phyloP scores from a whole-genome alignment of 176 grass and related monocot genomes.

The Olyra latifolia region DNA sequence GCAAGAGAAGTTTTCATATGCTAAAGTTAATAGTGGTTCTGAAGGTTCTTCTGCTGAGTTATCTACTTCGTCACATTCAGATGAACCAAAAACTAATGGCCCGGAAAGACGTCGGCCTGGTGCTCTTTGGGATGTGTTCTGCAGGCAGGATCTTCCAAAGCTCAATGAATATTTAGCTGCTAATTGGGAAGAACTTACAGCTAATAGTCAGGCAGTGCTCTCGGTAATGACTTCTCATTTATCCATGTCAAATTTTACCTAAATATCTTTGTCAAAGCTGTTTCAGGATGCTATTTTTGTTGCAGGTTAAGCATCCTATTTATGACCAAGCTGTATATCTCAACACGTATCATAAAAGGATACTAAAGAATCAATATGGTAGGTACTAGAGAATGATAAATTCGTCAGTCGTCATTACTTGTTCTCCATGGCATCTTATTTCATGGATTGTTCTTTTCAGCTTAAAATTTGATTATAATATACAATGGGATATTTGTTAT shows the following conservation, averaged over 20 bases:
- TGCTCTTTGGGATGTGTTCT: slow-evolving; percentile 92
- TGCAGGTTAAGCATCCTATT: slow-evolving; percentile 66
- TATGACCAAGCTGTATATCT: slow-evolving; percentile 79
- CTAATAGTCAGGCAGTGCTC: slow-evolving; percentile 37
- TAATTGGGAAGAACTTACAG: slow-evolving; percentile 57
- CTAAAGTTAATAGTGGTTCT: slow-evolving; percentile 17
- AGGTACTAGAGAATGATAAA: slow-evolving; percentile 19
- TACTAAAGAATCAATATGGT: slow-evolving; percentile 86
- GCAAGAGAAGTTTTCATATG: slow-evolving; percentile 33
- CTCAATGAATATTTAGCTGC: slow-evolving; percentile 82
- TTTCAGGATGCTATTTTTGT: slow-evolving; percentile 33
- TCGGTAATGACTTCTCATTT: slow-evolving; percentile 57
- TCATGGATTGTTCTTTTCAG: background rate
- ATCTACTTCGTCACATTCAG: slow-evolving; percentile 15
- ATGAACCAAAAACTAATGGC: slow-evolving; percentile 39
- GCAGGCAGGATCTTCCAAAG: slow-evolving; percentile 80
- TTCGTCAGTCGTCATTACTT: background rate
- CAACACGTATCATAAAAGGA: slow-evolving; percentile 65
- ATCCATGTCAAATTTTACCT: slow-evolving; percentile 19
- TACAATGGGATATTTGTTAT: too few species aligned
- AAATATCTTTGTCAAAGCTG: slow-evolving; percentile 25
- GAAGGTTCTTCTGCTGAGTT: slow-evolving; percentile 16
- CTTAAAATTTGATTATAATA: too few species aligned
- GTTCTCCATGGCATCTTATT: slow-evolving; percentile 28
- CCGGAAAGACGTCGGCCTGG: slow-evolving; percentile 44